phyloP scores from a whole-genome alignment of 768 basidiomycete genomes.

The Gymnopilus junonius region DNA sequence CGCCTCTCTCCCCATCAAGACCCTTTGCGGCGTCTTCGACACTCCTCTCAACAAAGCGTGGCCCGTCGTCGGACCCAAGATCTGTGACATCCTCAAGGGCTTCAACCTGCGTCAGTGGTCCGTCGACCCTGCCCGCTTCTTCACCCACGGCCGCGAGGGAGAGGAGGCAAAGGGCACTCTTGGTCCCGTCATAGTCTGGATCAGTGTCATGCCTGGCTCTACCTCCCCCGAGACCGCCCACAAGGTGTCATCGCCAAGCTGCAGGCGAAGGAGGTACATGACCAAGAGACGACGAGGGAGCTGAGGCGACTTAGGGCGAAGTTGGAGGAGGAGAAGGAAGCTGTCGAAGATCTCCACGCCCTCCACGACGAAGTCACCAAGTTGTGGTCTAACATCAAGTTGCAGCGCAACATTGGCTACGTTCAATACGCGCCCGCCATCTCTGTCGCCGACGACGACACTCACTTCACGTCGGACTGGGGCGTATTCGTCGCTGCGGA shows the following conservation, averaged over 20 bases:
- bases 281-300: slow-evolving; percentile 15
- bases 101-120: too few species aligned
- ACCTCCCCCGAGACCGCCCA: slow-evolving; percentile 32
- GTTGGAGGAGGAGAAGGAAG: slow-evolving; percentile 9
- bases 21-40: too few species aligned
- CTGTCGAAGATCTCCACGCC: slow-evolving; percentile 15
- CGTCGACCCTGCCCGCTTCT: slow-evolving; percentile 39
- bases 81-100: too few species aligned
- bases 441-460: neutral
- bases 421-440: neutral
- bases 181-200: slow-evolving; percentile 43
- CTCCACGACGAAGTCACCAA: slow-evolving; percentile 12
- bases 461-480: slow-evolving; percentile 1
- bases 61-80: too few species aligned
- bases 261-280: slow-evolving; percentile 20
- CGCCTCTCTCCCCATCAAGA: too few species aligned
- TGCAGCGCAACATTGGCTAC: slow-evolving; percentile 21
- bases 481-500: neutral
- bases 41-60: too few species aligned
- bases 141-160: slow-evolving; percentile 28
- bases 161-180: slow-evolving; percentile 33
- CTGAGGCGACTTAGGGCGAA: slow-evolving; percentile 4
- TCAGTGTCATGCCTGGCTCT: slow-evolving; percentile 36
- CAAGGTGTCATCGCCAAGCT: slow-evolving; percentile 15
- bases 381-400: slow-evolving; percentile 18